Evolutionary conservation across 768 basidiomycete genomes (phyloP), one percentile per base, ranked within the genome.

Genomic region (Boletellus emodensis): DNA sequence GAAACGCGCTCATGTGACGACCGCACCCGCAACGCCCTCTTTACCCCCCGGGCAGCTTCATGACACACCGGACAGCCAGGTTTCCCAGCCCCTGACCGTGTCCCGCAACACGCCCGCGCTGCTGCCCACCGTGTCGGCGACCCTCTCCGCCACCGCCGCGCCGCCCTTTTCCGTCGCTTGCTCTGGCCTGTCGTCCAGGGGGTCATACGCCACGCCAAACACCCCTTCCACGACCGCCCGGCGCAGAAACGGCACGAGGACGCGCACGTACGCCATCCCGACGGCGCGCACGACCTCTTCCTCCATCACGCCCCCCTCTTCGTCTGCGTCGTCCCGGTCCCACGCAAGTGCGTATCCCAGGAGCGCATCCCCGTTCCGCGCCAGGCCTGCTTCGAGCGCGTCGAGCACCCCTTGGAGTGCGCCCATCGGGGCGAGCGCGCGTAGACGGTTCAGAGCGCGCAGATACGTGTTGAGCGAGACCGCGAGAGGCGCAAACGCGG

Each of bases 401-500:
- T 76, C 73, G 1, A 61, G 57, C 40, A 83, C 30, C 30, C 30
- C 30, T 30, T 11, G 30, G 30, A 30, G 61, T n/a, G 87, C 74
- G 11, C 72, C 73, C 12, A 80, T 70, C 3, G 92, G 91, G 3
- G 88, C 87, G 12, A 95, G 79, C 11, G 92, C 74, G 3, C 94
- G 85, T 18, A 97, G 72, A 3, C 83, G 77, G 65, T 97, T 97
- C 39, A 97, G 71, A 1, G 85, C 75, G 6, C 80, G 75, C 4
- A 94, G 72, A 20, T 92, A 68, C 3, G 82, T 77, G 61, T 97
- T 96, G 37, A 84, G 77, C 51, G 81, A 77, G 36, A 75, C 68
- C 2, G 90, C 93, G 2, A 95, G 72, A 0, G 87, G 85, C 3
- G 89, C 84, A 60, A 86, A 92, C 2, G 84, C 76, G 0, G 84